Conservation (phyloP, 2,329 filamentous ascomycete species). For the Hypomyces perniciosus region DNA sequence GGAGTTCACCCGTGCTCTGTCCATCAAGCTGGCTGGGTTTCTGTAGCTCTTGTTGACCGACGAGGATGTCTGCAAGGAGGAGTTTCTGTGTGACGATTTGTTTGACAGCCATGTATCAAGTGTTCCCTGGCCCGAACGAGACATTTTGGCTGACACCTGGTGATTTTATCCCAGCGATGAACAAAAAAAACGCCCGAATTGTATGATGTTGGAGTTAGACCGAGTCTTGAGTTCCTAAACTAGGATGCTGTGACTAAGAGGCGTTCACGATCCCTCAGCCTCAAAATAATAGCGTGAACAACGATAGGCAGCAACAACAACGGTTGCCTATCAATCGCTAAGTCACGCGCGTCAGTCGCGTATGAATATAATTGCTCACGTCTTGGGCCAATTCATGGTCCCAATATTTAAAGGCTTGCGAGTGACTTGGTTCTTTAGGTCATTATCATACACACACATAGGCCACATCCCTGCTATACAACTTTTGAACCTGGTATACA, state of each 20-base stretch:
- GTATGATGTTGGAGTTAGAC: not conserved
- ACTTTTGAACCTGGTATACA: not conserved
- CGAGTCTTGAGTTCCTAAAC: not conserved
- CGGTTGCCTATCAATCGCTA: not conserved
- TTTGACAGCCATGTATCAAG: constrained; percentile 23
- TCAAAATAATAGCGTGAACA: not conserved
- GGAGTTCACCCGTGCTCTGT: constrained; percentile 11
- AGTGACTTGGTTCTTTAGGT: no score
- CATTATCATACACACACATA: no score
- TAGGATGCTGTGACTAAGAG: not conserved
- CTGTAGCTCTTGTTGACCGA: not conserved
- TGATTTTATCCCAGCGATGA: not conserved
- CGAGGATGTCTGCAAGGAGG: not conserved
- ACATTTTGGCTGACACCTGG: constrained; percentile 7
- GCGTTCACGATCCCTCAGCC: not conserved
- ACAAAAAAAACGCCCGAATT: not conserved
- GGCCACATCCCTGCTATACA: not conserved
- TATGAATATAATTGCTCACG: no score
- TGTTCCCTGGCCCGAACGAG: constrained; percentile 19
- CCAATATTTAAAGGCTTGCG: no score
- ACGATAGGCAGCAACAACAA: not conserved
- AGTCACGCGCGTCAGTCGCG: no score
- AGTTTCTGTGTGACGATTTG: not conserved
- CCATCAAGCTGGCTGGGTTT: constrained; percentile 1
- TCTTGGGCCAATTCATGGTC: no score